phyloP scores from a whole-genome alignment of 2,329 filamentous ascomycete genomes.

The Fusarium domesticum region DNA sequence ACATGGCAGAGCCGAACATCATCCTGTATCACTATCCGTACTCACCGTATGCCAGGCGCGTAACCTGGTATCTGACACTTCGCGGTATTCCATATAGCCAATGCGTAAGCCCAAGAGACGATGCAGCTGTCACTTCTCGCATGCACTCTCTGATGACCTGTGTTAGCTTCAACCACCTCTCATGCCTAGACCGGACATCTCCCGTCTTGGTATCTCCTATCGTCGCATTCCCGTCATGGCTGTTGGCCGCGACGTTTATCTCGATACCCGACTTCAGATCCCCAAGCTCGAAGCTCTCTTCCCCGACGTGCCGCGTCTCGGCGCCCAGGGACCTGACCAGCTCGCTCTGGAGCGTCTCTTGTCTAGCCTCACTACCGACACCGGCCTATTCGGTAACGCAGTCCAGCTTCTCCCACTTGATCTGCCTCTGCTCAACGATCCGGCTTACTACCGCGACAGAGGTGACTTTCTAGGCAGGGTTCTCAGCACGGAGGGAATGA shows the following conservation, averaged over 20 bases:
- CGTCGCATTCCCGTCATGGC: constrained; percentile 67
- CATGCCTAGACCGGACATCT: constrained; percentile 64
- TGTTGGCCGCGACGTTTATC: constrained; percentile 65
- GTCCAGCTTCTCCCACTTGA: constrained; percentile 56
- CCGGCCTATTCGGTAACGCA: constrained; percentile 53
- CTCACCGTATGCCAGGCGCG: constrained; percentile 62
- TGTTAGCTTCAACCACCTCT: constrained; percentile 60
- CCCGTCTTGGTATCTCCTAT: constrained; percentile 60
- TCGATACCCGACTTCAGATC: constrained; percentile 68
- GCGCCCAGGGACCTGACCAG: constrained; percentile 38
- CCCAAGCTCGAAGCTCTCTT: constrained; percentile 58
- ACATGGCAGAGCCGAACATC: constrained; percentile 35
- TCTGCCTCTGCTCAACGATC: constrained; percentile 53
- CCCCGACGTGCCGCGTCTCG: constrained; percentile 40
- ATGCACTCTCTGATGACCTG: neutral
- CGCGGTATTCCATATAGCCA: constrained; percentile 63
- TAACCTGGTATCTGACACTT: constrained; percentile 66
- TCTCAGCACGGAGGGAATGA: constrained; percentile 26
- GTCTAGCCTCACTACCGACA: constrained; percentile 54
- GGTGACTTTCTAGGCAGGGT: constrained; percentile 36
- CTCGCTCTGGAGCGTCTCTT: constrained; percentile 53
- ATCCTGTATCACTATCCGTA: constrained; percentile 64
- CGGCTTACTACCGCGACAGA: constrained; percentile 58
- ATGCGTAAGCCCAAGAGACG: constrained; percentile 54
- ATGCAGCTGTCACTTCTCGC: neutral